Evolutionary conservation across 176 grass and related monocot genomes (phyloP), one percentile per base, ranked within the genome.

Genomic region (Otatea glauca): DNA sequence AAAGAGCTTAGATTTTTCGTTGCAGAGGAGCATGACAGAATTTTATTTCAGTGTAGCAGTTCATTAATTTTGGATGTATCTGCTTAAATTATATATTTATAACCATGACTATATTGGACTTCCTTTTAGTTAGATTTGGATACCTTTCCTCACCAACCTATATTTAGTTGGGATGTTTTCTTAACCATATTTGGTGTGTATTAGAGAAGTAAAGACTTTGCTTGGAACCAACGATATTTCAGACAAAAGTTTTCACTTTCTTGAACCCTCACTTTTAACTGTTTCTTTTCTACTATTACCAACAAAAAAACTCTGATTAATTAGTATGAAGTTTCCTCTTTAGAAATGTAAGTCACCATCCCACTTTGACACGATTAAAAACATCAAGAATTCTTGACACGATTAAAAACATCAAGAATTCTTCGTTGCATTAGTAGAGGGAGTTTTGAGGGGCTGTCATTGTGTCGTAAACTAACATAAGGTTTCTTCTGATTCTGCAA

Each of bases 221-320:
- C 80, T 83, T 87, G 61, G 32, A 80, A 84, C 10, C 11, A 70
- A 84, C 79, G 29, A 80, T 79, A 84, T 84, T 90, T 68, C 49
- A 53, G 50, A 78, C 5, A 27, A 35, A 67, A 74, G 32, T 35
- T 65, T 41, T 73, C 11, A 77, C 27, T 83, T 86, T 78, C 74
- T 62, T 64, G 24, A 70, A 65, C 45, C 1, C 18, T 81, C 50
- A 16, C 49, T 68, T 59, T 77, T 44, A 56, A 4, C 7, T 3
- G 2, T 43, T 38, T 65, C 4, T 64, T 55, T 41, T 38, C 4
- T 51, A 17, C 1, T 74, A 6, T 72, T 77, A 41, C 14, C 18
- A 59, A 50, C 34, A 4, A 80, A 47, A 66, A 81, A 72, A 44
- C 3, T 41, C 39, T 48, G 16, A 65, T 72, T 29, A 6, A 66